Conservation (phyloP, 2,329 filamentous ascomycete species). For the Periglandula ipomoeae region DNA sequence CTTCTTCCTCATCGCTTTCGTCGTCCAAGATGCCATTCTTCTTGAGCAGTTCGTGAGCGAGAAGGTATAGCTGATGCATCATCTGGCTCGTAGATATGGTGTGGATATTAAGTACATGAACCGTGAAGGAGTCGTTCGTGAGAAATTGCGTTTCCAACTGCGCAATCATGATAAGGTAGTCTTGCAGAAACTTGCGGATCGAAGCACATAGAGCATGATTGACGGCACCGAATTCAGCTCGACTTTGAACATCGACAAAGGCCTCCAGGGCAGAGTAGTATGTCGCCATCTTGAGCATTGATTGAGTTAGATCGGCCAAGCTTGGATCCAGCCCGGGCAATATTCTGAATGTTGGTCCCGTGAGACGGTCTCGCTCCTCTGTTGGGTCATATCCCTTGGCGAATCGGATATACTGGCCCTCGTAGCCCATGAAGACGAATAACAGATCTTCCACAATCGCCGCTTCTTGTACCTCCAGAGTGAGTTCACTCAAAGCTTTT, state of each 20-base stretch:
- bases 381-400: slow-evolving; percentile 71
- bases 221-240: slow-evolving; percentile 86
- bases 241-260: slow-evolving; percentile 89
- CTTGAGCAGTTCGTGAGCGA: slow-evolving; percentile 80
- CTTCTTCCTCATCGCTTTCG: slow-evolving; percentile 61
- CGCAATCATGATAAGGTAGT: slow-evolving; percentile 86
- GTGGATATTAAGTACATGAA: slow-evolving; percentile 89
- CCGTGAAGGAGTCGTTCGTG: slow-evolving; percentile 78
- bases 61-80: slow-evolving; percentile 78
- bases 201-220: slow-evolving; percentile 96
- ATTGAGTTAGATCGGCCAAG: slow-evolving; percentile 73
- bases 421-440: slow-evolving; percentile 96
- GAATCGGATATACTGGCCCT: slow-evolving; percentile 95
- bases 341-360: slow-evolving; percentile 73
- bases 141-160: slow-evolving; percentile 91
- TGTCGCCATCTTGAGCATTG: slow-evolving; percentile 89
- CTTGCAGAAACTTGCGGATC: slow-evolving; percentile 81
- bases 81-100: slow-evolving; percentile 85
- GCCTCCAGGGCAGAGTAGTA: slow-evolving; percentile 87
- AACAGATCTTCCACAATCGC: slow-evolving; percentile 83
- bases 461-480: slow-evolving; percentile 74
- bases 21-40: slow-evolving; percentile 83
- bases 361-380: slow-evolving; percentile 77
- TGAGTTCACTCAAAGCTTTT: slow-evolving; percentile 62
- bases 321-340: slow-evolving; percentile 82